Evolutionary conservation across 1,284 basidiomycete species (phyloP).

Genomic region (Inonotus obliquus): DNA sequence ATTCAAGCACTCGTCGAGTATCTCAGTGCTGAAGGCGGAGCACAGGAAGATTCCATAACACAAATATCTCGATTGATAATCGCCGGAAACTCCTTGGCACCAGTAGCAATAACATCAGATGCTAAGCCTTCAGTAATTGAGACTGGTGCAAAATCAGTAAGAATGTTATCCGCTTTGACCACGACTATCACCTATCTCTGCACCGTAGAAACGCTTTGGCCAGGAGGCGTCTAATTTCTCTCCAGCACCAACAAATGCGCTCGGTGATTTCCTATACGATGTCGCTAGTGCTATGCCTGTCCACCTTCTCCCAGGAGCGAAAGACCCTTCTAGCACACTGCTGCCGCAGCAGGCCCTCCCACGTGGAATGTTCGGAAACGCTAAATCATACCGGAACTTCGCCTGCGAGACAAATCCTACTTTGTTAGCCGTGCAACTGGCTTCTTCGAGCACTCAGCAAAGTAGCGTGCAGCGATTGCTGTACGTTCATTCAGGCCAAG

Average conservation of each 20-base stretch:
- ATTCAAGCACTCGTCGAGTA: slow-evolving; percentile 85
- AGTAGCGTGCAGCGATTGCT: slow-evolving; percentile 44
- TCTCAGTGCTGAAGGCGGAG: slow-evolving; percentile 81
- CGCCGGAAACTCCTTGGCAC: slow-evolving; percentile 79
- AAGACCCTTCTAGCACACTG: slow-evolving; percentile 84
- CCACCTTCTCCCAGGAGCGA: slow-evolving; percentile 81
- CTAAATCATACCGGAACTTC: slow-evolving; percentile 61
- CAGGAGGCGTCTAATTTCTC: slow-evolving; percentile 62
- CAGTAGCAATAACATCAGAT: slow-evolving; percentile 29
- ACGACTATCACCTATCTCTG: neutral
- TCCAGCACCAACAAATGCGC: slow-evolving; percentile 65
- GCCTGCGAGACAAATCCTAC: slow-evolving; percentile 86
- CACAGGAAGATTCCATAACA: slow-evolving; percentile 57
- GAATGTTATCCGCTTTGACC: neutral
- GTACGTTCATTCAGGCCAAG: slow-evolving; percentile 86
- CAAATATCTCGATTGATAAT: slow-evolving; percentile 81
- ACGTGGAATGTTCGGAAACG: slow-evolving; percentile 82
- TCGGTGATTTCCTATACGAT: slow-evolving; percentile 73
- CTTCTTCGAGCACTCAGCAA: slow-evolving; percentile 21
- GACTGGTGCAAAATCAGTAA: slow-evolving; percentile 3
- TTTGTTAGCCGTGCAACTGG: slow-evolving; percentile 58
- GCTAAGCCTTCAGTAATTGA: slow-evolving; percentile 3
- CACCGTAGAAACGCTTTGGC: slow-evolving; percentile 50
- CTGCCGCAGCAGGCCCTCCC: slow-evolving; percentile 95
- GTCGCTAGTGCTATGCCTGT: slow-evolving; percentile 69